phyloP scores from a whole-genome alignment of 2,329 filamentous ascomycete species.

The Pseudogymnoascus sp. region DNA sequence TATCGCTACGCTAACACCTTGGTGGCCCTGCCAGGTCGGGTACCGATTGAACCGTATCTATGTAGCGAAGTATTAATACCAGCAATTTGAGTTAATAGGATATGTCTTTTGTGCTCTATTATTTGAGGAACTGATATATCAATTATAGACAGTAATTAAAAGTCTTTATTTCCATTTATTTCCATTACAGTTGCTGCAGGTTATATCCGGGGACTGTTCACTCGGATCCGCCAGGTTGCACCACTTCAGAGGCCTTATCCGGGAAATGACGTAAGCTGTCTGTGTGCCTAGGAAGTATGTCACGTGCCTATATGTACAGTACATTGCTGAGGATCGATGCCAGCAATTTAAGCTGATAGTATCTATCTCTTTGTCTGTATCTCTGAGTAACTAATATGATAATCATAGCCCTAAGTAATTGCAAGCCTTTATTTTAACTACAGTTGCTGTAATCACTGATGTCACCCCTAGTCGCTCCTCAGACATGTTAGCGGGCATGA shows the following conservation, averaged over 20 bases:
- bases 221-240: neutral
- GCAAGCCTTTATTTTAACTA: too few relatives aligned
- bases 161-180: neutral
- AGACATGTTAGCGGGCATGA: too few relatives aligned
- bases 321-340: too few relatives aligned
- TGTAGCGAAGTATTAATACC: neutral
- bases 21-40: neutral
- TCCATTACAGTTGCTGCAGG: neutral
- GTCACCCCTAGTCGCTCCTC: too few relatives aligned
- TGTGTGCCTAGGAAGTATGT: neutral
- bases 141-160: neutral
- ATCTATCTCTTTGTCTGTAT: too few relatives aligned
- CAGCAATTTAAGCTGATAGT: too few relatives aligned
- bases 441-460: too few relatives aligned
- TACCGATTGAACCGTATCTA: neutral
- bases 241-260: neutral
- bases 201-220: too few relatives aligned
- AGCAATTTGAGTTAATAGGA: neutral
- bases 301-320: neutral
- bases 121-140: neutral
- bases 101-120: neutral
- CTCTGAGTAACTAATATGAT: too few relatives aligned
- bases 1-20: neutral
- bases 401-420: too few relatives aligned
- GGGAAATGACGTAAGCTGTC: neutral